Evolutionary conservation across 106 monocot species (phyloP), one percentile per base, ranked within the genome.

Genomic region (Allium cepa): DNA sequence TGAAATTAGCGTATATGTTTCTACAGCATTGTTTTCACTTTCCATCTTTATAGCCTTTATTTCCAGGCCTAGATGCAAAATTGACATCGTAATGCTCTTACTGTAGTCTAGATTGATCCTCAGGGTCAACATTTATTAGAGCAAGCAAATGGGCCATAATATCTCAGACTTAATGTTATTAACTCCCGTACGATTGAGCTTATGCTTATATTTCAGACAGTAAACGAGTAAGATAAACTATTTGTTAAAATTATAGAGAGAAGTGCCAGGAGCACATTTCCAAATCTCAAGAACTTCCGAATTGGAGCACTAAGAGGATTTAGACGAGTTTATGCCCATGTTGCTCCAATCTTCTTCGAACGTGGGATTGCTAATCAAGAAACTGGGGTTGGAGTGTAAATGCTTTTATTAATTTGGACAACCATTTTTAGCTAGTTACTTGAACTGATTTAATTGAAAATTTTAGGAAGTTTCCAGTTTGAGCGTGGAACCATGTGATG

Each of bases 261-360:
- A 69, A 99, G 97, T 77, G 88, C 97, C 51, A 87, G 90, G 81
- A 99, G 99, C 62, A 99, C 87, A 17, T 99, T 99, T 65, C 93
- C 90, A 13, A 81, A 99, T 62, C 90, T 93, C 50, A 72, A 67
- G 65, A 82, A 87, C 57, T 99, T 99, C 48, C 64, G 90, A 52
- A 66, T 90, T 15, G 99, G 81, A 7, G 78, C 67, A 12, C 60
- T 99, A 57, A 74, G 74, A 6, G 93, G 93, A 11, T 99, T 99
- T 73, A 82, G 99, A 69, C 89, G 99, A 12, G 87, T 99, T 18
- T 93, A 90, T n/a, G 78, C 87, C 14, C 99, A 99, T 69, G 76
- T 78, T 0, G 93, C 99, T 7, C 99, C 99, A 8, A 86, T 99
- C 22, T 99, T 99, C 80, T 99, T 81, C 72, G 87, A 99, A 66